phyloP scores from a whole-genome alignment of 73 alveolate genomes.

The Stentor coeruleus region DNA sequence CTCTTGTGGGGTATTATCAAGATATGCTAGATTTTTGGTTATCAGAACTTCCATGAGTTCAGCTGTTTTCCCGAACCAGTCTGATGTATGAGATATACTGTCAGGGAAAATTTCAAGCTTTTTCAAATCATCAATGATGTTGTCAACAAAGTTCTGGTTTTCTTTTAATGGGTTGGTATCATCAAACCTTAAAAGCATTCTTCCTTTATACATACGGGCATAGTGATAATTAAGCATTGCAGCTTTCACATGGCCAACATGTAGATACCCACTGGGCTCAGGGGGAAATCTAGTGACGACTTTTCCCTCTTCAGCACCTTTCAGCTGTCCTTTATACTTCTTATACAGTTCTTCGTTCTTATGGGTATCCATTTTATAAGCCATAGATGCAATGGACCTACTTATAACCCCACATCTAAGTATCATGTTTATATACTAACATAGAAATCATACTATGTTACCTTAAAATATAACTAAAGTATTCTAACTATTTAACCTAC shows the following conservation, averaged over 20 bases:
- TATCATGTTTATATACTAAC: no score
- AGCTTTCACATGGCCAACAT: constrained; percentile 98
- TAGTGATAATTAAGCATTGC: constrained; percentile 96
- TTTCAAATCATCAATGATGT: constrained; percentile 75
- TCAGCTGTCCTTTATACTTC: neutral
- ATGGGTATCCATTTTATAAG: neutral
- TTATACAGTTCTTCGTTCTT: constrained; percentile 12
- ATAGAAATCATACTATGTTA: no score
- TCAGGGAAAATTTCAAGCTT: constrained; percentile 80
- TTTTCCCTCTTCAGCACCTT: constrained; percentile 60
- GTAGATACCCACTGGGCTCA: constrained; percentile 92
- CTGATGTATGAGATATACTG: constrained; percentile 82
- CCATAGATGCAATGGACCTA: neutral
- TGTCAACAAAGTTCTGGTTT: constrained; percentile 89
- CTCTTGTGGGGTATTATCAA: constrained; percentile 95
- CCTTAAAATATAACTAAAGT: no score
- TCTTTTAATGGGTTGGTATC: constrained; percentile 96
- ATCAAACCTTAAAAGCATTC: constrained; percentile 97
- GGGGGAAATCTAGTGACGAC: constrained; percentile 98
- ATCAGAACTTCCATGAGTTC: constrained; percentile 76
- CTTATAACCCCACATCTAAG: no score
- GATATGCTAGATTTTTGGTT: constrained; percentile 85
- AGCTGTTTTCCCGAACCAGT: constrained; percentile 49
- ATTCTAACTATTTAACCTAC: no score
- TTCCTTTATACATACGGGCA: constrained; percentile 91